Base-by-base conservation (phyloP, 202 grass and related monocot genomes). In the Eragrostis tef region DNA sequence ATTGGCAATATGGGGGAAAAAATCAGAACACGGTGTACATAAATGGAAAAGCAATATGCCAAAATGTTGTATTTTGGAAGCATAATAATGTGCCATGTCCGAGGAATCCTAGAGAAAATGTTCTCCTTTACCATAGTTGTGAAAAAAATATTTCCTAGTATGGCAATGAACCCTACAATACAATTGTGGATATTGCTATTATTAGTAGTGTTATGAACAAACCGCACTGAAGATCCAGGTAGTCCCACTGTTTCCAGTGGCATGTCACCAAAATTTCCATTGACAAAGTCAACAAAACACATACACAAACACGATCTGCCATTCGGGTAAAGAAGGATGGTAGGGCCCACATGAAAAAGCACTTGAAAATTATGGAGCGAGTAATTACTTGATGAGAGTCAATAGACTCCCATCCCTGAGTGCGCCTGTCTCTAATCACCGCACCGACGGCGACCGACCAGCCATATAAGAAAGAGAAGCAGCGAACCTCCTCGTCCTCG, bases 391-490 rank as follows among this genome's bases (percentile, higher is more conserved):
- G 19, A 19, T 39, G 19, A 19, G 52, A 82, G 75, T 84, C 80
- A 83, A 79, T 58, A 46, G 42, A 46, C 22, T 51, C 58, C 46
- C 46, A 64, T 77, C 75, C 27, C 45, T 42, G 36, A 74, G 59
- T 17, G 16, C 27, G n/a, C 29, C 34, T 39, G 34, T 17, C 49
- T 7, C 24, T 70, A 58, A 64, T 75, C 53, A 20, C n/a, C 53
- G 81, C 82, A 85, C 72, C 87, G 87, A 86, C 87, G 83, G 69
- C 80, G 82, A 81, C 83, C 64, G 66, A 77, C 65, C 78, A 43
- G 67, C 58, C 65, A 61, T 89, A 86, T 82, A 89, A 86, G 71
- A 78, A 44, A 56, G 29, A 65, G 45, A 3, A 66, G 62, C 46
- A 12, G 58, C 58, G 58, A 61, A 19, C 49, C 62, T 66, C 22